Conservation (phyloP, 371 early-diverging fungal species). For the Paraphysoderma sedebokerense region DNA sequence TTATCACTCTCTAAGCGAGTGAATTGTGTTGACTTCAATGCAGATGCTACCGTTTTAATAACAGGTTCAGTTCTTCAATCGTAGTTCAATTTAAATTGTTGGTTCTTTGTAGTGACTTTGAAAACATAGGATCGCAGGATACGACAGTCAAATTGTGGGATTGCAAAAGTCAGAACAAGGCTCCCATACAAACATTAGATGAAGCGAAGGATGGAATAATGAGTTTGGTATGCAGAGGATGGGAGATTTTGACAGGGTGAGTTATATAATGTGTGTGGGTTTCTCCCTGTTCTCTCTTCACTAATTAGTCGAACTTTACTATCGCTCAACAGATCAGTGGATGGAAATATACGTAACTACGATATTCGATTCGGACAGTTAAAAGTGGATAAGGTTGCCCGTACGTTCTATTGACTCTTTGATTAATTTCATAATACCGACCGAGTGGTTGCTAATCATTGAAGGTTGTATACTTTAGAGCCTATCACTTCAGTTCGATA, state of each 20-base stretch:
- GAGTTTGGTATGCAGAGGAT: slow-evolving; percentile 43
- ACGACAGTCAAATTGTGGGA: slow-evolving; percentile 83
- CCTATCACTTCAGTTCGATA: slow-evolving; percentile 61
- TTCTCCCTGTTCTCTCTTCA: not conserved
- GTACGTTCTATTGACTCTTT: slow-evolving; percentile 16
- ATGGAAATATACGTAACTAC: slow-evolving; percentile 63
- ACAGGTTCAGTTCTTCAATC: too few relatives aligned
- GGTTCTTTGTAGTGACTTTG: too few relatives aligned
- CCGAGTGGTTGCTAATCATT: too few relatives aligned
- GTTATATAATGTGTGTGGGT: not conserved
- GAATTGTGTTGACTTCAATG: slow-evolving; percentile 65
- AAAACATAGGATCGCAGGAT: slow-evolving; percentile 58
- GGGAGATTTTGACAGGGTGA: slow-evolving; percentile 60
- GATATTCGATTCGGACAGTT: slow-evolving; percentile 64
- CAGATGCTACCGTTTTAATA: slow-evolving; percentile 53
- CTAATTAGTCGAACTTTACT: not conserved
- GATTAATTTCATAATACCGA: too few relatives aligned
- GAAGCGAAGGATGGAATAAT: slow-evolving; percentile 79
- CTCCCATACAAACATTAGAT: slow-evolving; percentile 68
- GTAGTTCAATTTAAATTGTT: too few relatives aligned
- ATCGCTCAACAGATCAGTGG: slow-evolving; percentile 37
- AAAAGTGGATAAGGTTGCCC: slow-evolving; percentile 48
- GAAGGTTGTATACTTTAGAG: slow-evolving; percentile 15
- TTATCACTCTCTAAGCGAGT: slow-evolving; percentile 27
- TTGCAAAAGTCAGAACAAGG: slow-evolving; percentile 40